Conservation (phyloP, 768 basidiomycete genomes). For the Lactarius tabidus region DNA sequence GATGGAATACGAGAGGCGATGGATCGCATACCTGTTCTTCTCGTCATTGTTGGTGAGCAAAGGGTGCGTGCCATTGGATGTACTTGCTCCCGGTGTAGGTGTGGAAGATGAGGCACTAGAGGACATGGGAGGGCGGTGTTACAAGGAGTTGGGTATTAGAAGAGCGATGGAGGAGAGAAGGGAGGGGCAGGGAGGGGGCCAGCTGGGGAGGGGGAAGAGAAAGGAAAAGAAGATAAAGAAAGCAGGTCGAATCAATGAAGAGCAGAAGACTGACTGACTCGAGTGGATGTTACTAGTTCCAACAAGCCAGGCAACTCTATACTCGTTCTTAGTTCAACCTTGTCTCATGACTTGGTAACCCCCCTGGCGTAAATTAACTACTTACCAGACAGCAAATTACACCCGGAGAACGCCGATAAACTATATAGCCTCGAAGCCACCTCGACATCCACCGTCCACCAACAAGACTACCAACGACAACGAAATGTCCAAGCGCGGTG, state of each 20-base stretch:
- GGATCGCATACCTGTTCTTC: slow-evolving; percentile 57
- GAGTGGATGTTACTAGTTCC: neutral
- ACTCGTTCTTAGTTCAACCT: slow-evolving; percentile 8
- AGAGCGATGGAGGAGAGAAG: slow-evolving; percentile 8
- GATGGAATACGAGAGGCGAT: neutral
- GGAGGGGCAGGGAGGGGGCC: slow-evolving; percentile 9
- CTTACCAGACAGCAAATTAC: neutral
- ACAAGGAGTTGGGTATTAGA: slow-evolving; percentile 14
- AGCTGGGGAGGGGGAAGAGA: neutral
- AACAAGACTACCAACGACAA: slow-evolving; percentile 29
- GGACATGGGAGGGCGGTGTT: slow-evolving; percentile 20
- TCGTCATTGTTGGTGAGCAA: slow-evolving; percentile 63
- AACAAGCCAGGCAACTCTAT: neutral
- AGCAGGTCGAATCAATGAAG: slow-evolving; percentile 5
- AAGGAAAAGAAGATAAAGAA: slow-evolving; percentile 10
- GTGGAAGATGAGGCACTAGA: slow-evolving; percentile 42
- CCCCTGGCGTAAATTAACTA: neutral
- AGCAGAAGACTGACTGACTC: neutral
- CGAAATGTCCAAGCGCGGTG: slow-evolving; percentile 39
- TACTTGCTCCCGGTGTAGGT: slow-evolving; percentile 40
- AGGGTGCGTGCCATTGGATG: slow-evolving; percentile 51
- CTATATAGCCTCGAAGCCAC: slow-evolving; percentile 32
- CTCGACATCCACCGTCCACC: slow-evolving; percentile 20
- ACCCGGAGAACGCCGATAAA: slow-evolving; percentile 25
- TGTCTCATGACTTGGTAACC: slow-evolving; percentile 1